Conservation (phyloP, 169 alveolate genomes). For the Plasmodium gallinaceum region DNA sequence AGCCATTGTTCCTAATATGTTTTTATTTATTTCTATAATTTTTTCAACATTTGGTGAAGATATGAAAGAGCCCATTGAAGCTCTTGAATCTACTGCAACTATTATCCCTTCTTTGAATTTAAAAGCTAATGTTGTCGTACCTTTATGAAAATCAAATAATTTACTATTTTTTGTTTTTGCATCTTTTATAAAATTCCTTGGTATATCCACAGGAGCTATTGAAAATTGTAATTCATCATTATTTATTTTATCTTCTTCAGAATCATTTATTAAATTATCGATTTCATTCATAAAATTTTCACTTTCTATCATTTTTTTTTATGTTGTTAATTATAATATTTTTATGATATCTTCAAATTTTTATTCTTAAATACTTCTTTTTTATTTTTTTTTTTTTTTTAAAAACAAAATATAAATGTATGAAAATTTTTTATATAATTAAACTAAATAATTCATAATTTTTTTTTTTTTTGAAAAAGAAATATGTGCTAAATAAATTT, state of each 20-base stretch:
- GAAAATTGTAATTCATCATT: constrained; percentile 55
- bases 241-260: constrained; percentile 24
- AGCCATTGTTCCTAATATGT: constrained; percentile 99
- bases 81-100: constrained; percentile 99
- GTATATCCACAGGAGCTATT: constrained; percentile 61
- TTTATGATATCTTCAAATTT: neutral
- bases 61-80: constrained; percentile 98
- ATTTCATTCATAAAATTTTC: constrained; percentile 35
- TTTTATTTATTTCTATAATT: constrained; percentile 97
- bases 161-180: constrained; percentile 43
- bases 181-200: constrained; percentile 73
- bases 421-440: neutral
- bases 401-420: neutral
- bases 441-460: too few species aligned
- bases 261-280: constrained; percentile 65
- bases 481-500: too few species aligned
- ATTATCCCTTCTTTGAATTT: constrained; percentile 96
- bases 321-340: neutral
- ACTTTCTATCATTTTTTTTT: constrained; percentile 37
- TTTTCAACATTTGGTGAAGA: constrained; percentile 96
- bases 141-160: constrained; percentile 86
- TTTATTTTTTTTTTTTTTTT: too few species aligned
- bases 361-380: neutral
- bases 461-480: too few species aligned
- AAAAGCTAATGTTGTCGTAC: constrained; percentile 98